Evolutionary conservation across 2,329 filamentous ascomycete species (phyloP).

Genomic region (Magnaporthales sp.): DNA sequence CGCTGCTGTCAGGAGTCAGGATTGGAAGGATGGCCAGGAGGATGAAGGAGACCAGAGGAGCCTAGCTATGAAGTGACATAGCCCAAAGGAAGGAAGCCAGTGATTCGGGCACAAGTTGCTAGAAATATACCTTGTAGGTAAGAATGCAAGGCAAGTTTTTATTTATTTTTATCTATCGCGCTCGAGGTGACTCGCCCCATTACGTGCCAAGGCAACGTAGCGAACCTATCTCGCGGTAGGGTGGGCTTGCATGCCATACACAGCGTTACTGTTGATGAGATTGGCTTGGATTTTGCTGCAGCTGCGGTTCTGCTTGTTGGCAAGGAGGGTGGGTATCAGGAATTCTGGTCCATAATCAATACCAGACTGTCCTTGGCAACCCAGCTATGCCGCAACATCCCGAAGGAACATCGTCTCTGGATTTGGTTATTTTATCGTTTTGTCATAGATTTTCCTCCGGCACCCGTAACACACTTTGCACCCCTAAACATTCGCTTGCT

Average conservation of each 20-base stretch:
- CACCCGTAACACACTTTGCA: not conserved
- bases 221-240: not conserved
- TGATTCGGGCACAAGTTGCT: not conserved
- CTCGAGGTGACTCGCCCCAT: not conserved
- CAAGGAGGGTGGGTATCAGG: not conserved
- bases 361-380: not conserved
- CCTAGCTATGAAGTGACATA: not conserved
- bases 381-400: not conserved
- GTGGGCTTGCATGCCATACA: not conserved
- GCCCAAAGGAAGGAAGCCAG: not conserved
- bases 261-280: not conserved
- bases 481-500: not conserved
- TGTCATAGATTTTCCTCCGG: not conserved
- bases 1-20: not conserved
- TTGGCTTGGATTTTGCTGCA: not conserved
- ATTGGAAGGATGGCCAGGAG: not conserved
- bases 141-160: not conserved
- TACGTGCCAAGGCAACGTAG: not conserved
- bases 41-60: not conserved
- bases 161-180: not conserved
- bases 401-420: not conserved
- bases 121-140: not conserved
- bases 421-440: not conserved
- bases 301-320: not conserved
- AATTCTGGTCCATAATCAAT: not conserved